Conservation (phyloP, 768 basidiomycete genomes). For the Collybiopsis luxurians region DNA sequence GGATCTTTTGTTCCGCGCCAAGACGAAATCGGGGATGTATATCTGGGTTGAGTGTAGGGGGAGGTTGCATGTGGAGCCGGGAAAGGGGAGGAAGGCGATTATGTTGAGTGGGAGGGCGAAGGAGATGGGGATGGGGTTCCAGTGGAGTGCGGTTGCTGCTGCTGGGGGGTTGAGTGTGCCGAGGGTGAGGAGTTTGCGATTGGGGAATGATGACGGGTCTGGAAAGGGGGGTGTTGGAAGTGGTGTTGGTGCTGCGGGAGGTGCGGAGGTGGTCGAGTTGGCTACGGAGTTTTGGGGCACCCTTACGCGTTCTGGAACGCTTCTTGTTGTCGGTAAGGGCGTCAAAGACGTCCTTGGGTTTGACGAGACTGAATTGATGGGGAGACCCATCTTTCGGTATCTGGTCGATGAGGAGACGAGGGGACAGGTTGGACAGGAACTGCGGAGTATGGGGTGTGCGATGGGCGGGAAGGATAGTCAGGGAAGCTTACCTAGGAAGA, state of each 20-base stretch:
- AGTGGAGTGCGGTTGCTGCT: slow-evolving; percentile 55
- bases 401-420: slow-evolving; percentile 22
- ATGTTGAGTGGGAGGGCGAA: slow-evolving; percentile 81
- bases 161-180: slow-evolving; percentile 44
- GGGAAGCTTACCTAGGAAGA: slow-evolving; percentile 19
- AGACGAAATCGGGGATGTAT: slow-evolving; percentile 60
- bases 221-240: slow-evolving; percentile 1
- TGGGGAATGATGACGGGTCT: slow-evolving; percentile 4
- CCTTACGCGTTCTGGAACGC: slow-evolving; percentile 41
- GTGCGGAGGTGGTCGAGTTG: slow-evolving; percentile 5
- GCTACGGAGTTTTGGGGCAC: slow-evolving; percentile 53
- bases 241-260: no score
- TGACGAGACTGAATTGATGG: slow-evolving; percentile 50
- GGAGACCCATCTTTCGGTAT: slow-evolving; percentile 40
- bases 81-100: slow-evolving; percentile 93
- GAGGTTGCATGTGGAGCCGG: slow-evolving; percentile 85
- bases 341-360: slow-evolving; percentile 68
- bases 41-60: slow-evolving; percentile 94
- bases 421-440: slow-evolving; percentile 20
- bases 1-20: slow-evolving; percentile 83
- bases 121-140: slow-evolving; percentile 52
- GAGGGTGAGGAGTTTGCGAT: slow-evolving; percentile 2
- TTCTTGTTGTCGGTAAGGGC: slow-evolving; percentile 49
- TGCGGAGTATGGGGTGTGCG: slow-evolving; percentile 16
- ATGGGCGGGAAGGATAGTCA: slow-evolving; percentile 21